A percentile compares a stretch with the other conserved stretches of the same genome.
phyloP scores from a whole-genome alignment of 1,284 basidiomycete species.

The Malassezia psittaci region DNA sequence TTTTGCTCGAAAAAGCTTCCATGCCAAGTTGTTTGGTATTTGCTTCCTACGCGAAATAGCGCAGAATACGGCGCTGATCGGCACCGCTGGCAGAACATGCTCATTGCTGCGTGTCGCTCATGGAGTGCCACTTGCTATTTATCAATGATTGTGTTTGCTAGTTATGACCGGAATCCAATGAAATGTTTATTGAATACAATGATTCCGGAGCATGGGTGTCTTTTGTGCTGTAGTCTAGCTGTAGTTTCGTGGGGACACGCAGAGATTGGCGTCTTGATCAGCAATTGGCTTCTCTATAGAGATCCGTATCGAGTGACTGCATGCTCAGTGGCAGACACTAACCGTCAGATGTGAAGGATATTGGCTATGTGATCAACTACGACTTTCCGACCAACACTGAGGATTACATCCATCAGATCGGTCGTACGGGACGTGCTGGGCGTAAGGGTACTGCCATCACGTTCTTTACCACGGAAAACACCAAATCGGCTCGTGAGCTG shows the following conservation, averaged over 20 bases:
- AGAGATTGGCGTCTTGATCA: no score
- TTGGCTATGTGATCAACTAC: conserved; percentile 70
- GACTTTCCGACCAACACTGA: conserved; percentile 95
- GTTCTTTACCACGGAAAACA: conserved; percentile 76
- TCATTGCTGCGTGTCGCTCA: conserved; percentile 3
- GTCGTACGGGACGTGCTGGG: conserved; percentile 60
- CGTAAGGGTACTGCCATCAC: conserved; percentile 80
- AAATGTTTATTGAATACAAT: not conserved
- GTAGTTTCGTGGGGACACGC: no score
- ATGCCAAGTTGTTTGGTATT: not conserved
- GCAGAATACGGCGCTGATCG: not conserved
- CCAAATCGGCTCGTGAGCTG: conserved; percentile 84
- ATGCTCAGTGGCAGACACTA: conserved; percentile 1
- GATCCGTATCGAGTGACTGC: not conserved
- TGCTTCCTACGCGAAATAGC: not conserved
- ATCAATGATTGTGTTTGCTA: conserved; percentile 8
- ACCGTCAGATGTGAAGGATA: conserved; percentile 76
- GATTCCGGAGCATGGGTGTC: no score
- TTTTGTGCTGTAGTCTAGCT: no score
- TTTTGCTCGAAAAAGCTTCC: no score
- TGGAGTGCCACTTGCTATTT: not conserved
- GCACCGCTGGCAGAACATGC: not conserved
- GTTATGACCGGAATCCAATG: conserved; percentile 6
- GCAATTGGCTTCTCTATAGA: no score
- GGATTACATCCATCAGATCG: conserved; percentile 87